Evolutionary conservation across 2,329 filamentous ascomycete genomes (phyloP), one percentile per base, ranked within the genome.

Genomic region (Colletotrichum zoysiae): DNA sequence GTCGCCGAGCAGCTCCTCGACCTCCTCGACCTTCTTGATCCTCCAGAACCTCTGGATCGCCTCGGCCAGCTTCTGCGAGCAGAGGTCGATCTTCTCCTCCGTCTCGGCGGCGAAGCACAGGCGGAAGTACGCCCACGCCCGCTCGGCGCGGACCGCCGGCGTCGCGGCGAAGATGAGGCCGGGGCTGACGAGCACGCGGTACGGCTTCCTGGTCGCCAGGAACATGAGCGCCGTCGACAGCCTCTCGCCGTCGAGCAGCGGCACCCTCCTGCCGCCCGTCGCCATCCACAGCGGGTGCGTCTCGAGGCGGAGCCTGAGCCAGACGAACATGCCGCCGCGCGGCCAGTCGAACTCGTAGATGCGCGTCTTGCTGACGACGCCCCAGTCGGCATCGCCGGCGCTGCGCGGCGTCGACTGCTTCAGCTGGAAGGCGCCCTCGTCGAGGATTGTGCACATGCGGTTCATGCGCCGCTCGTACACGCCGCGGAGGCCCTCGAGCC

Each of bases 271-370:
- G 33, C 77, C 74, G 35, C 81, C 78, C 55, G 76, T 74, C 3
- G 79, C 79, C 64, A 79, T 77, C 79, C 85, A 91, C 18, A 97
- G 86, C 16, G 94, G 93, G 78, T 97, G 95, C 2, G 85, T 84
- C 66, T 92, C 88, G 76, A 95, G 92, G 78, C 90, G 86, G 73
- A 96, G 82, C 67, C 89, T 87, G 4, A 97, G 77, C 95, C 95
- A 98, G 67, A 97, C 82, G 80, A 97, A 98, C 95, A 98, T 98
- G 78, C 95, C 95, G 46, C 91, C 95, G 38, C 92, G 89, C 1
- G 95, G 95, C 87, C 93, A 94, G 75, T 88, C 82, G 78, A 97
- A 97, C 57, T 91, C 89, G 80, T 91, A 93, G 75, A 97, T 87
- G 72, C 87, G 86, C 1, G 89, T 92, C 82, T 93, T 95, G 77